Conservation (phyloP, 345 rosid genomes). For the Microcos paniculata region DNA sequence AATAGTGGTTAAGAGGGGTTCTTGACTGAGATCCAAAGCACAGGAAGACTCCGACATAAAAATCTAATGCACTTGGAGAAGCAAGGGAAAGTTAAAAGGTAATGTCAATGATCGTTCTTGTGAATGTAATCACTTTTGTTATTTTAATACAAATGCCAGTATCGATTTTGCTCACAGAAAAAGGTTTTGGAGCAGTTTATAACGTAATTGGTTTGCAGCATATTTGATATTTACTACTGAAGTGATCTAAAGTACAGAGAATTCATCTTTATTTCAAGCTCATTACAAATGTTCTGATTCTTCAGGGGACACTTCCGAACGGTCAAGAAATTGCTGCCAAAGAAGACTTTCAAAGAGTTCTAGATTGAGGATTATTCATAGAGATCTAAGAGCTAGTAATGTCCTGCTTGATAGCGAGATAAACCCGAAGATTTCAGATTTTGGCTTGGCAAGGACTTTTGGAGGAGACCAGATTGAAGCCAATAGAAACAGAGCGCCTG, state of each 20-base stretch:
- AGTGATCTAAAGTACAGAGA: neutral
- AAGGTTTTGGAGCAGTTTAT: slow-evolving; percentile 64
- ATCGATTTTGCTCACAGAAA: slow-evolving; percentile 14
- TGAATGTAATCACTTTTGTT: too few relatives aligned
- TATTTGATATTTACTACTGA: too few relatives aligned
- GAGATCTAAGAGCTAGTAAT: slow-evolving; percentile 20
- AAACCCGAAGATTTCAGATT: slow-evolving; percentile 17
- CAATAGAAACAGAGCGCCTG: slow-evolving; percentile 16
- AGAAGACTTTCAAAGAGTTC: slow-evolving; percentile 43
- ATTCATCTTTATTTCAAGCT: neutral
- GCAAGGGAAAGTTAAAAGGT: slow-evolving; percentile 1
- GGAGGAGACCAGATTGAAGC: slow-evolving; percentile 17
- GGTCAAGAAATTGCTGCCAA: slow-evolving; percentile 54
- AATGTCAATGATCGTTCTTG: neutral
- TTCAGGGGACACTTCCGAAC: slow-evolving; percentile 39
- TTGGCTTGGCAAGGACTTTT: too few relatives aligned
- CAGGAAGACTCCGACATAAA: too few relatives aligned
- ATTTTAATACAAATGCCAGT: neutral
- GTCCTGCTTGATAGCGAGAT: slow-evolving; percentile 16
- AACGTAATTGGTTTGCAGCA: slow-evolving; percentile 34
- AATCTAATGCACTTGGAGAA: neutral
- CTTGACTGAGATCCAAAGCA: too few relatives aligned
- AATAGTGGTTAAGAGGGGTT: too few relatives aligned
- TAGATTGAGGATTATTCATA: slow-evolving; percentile 16
- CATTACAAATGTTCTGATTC: neutral